phyloP scores from a whole-genome alignment of 768 basidiomycete species.

The Termitomyces bulborhizus region DNA sequence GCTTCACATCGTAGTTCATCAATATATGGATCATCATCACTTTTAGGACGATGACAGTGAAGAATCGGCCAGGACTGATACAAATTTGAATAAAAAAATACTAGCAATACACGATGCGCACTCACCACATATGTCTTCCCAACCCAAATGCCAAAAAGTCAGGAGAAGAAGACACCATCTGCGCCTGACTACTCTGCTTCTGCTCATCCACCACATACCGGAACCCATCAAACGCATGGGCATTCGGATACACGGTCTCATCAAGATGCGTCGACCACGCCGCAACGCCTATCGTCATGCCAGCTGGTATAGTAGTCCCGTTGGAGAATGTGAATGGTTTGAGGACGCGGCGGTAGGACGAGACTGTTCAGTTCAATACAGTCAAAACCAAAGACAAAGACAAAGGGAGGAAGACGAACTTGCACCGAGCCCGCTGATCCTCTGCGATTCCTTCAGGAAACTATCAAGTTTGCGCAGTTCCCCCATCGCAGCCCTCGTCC shows the following conservation, averaged over 20 bases:
- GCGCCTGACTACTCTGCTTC: slow-evolving; percentile 21
- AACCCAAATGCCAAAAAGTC: slow-evolving; percentile 28
- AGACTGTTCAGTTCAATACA: slow-evolving; percentile 6
- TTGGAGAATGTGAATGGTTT: slow-evolving; percentile 20
- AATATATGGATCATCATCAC: slow-evolving; percentile 29
- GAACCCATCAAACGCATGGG: slow-evolving; percentile 34
- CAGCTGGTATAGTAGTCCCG: slow-evolving; percentile 19
- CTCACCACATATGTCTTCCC: slow-evolving; percentile 21
- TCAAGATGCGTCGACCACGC: slow-evolving; percentile 6
- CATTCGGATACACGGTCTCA: slow-evolving; percentile 14
- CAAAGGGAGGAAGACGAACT: slow-evolving; percentile 15
- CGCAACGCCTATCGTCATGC: slow-evolving; percentile 12
- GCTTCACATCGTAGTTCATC: slow-evolving; percentile 31
- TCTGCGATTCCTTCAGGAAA: slow-evolving; percentile 33
- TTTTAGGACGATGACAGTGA: slow-evolving; percentile 33
- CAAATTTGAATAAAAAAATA: too few species aligned
- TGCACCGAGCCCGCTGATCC: slow-evolving; percentile 20
- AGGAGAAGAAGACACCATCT: slow-evolving; percentile 20
- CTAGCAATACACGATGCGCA: neutral
- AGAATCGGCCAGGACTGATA: slow-evolving; percentile 33
- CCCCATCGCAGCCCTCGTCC: slow-evolving; percentile 25
- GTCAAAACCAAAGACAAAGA: neutral
- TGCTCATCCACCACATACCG: slow-evolving; percentile 26
- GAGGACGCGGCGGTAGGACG: slow-evolving; percentile 13
- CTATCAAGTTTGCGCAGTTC: slow-evolving; percentile 39